A percentile compares a stretch with the other conserved stretches of the same genome.
Evolutionary conservation across 805 yeast genomes (phyloP).

Genomic region (Kregervanrija pseudodelftensis): DNA sequence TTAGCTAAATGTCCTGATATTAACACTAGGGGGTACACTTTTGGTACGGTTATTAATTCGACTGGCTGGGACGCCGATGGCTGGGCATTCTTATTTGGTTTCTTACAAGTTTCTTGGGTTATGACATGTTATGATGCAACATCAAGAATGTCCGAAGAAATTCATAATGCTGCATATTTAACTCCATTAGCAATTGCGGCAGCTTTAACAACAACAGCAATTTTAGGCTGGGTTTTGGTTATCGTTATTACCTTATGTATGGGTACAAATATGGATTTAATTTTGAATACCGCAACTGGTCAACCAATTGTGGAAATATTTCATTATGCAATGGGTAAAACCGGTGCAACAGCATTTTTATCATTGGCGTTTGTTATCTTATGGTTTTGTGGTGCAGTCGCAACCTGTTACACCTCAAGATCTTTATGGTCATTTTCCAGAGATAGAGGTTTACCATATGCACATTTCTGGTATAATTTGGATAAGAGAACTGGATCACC

Average conservation of each 20-base stretch:
- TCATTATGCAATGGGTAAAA: constrained; percentile 43
- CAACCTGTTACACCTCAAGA: constrained; percentile 42
- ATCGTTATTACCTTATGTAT: constrained; percentile 41
- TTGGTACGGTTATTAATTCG: constrained; percentile 37
- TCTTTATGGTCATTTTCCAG: constrained; percentile 52
- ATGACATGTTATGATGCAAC: constrained; percentile 53
- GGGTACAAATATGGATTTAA: constrained; percentile 30
- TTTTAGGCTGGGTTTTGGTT: constrained; percentile 42
- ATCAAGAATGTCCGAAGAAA: constrained; percentile 50
- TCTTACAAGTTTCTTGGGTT: constrained; percentile 53
- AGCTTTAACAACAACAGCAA: constrained; percentile 42
- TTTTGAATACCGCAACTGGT: constrained; percentile 33
- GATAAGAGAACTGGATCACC: constrained; percentile 36
- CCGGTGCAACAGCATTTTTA: constrained; percentile 46
- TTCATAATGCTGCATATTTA: constrained; percentile 43
- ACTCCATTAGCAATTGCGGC: constrained; percentile 56
- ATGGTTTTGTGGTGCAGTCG: constrained; percentile 48
- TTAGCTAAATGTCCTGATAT: constrained; percentile 45
- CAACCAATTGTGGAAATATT: constrained; percentile 48
- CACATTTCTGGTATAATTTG: constrained; percentile 35
- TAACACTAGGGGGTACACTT: constrained; percentile 39
- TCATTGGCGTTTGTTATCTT: constrained; percentile 41
- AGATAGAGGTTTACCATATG: constrained; percentile 45
- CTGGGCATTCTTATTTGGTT: constrained; percentile 51
- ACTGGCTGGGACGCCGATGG: constrained; percentile 48